Evolutionary conservation across 2,329 filamentous ascomycete species (phyloP).

Genomic region (Apiospora arundinis): DNA sequence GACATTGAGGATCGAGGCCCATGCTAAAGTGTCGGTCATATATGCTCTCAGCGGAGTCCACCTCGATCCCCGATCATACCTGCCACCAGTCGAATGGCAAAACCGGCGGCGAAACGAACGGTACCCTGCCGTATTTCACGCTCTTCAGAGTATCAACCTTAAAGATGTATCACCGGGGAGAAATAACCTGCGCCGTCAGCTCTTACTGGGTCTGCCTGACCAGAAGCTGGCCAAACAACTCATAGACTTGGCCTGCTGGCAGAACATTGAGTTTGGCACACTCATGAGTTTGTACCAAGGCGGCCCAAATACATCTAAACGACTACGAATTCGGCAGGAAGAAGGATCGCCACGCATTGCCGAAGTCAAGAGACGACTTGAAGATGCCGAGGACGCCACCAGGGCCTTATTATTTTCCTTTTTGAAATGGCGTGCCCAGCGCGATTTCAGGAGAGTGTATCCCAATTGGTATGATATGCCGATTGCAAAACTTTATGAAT

Average conservation of each 20-base stretch:
- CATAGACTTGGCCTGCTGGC: conserved; percentile 27
- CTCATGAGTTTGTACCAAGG: conserved; percentile 27
- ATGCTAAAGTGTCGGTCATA: conserved; percentile 32
- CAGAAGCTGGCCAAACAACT: conserved; percentile 29
- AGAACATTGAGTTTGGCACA: conserved; percentile 31
- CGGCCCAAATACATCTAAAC: background rate
- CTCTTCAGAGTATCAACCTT: conserved; percentile 33
- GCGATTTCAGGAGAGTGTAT: conserved; percentile 20
- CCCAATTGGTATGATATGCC: conserved; percentile 31
- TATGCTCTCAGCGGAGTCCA: conserved; percentile 33
- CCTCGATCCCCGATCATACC: conserved; percentile 29
- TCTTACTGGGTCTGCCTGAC: conserved; percentile 34
- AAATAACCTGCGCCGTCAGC: conserved; percentile 29
- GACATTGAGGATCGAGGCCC: conserved; percentile 27
- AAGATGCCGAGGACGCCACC: background rate
- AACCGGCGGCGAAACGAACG: conserved; percentile 22
- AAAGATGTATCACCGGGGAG: conserved; percentile 26
- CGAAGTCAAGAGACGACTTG: background rate
- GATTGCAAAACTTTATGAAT: conserved; percentile 29
- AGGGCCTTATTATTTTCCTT: background rate
- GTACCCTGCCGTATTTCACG: conserved; percentile 30
- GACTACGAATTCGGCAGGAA: background rate
- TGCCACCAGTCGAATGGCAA: conserved; percentile 26
- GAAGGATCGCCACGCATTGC: background rate
- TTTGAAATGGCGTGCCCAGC: background rate